These are phyloP conservation scores for Aciculosporium take DNA, from an alignment of 2,329 filamentous ascomycete genomes.

Conservation along the genomic window DNA sequence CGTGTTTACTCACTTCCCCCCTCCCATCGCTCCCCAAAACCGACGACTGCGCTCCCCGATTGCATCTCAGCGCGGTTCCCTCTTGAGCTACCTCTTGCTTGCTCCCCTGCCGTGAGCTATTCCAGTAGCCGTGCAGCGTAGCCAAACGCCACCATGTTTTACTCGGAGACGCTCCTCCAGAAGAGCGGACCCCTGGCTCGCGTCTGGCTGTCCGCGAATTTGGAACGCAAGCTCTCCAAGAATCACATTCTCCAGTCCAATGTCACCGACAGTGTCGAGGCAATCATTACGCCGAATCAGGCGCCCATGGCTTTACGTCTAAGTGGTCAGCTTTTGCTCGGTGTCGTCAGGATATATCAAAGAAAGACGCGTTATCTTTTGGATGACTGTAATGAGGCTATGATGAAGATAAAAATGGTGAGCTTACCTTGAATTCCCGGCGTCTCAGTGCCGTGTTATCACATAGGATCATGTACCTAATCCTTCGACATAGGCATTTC, in stretches of 20 bases:
- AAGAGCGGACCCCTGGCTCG: slow-evolving; percentile 95
- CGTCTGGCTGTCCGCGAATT: slow-evolving; percentile 95
- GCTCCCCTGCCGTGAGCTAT: slow-evolving; percentile 9
- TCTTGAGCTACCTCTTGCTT: slow-evolving; percentile 6
- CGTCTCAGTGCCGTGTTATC: not conserved
- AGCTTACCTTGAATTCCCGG: slow-evolving; percentile 10
- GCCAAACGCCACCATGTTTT: slow-evolving; percentile 61
- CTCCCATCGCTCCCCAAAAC: not conserved
- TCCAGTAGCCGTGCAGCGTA: slow-evolving; percentile 15
- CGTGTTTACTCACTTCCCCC: slow-evolving; percentile 18
- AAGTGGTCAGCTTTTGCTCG: slow-evolving; percentile 84
- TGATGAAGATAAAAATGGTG: slow-evolving; percentile 99
- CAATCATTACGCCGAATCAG: slow-evolving; percentile 84
- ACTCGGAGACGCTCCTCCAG: slow-evolving; percentile 86
- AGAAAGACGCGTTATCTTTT: slow-evolving; percentile 91
- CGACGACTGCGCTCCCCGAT: slow-evolving; percentile 7
- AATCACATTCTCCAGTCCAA: slow-evolving; percentile 90
- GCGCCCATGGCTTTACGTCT: slow-evolving; percentile 89
- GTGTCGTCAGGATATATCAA: slow-evolving; percentile 95
- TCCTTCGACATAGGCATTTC: slow-evolving; percentile 56
- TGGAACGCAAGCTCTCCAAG: slow-evolving; percentile 97
- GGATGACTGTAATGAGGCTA: slow-evolving; percentile 92
- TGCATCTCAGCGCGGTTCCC: not conserved
- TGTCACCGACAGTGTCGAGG: slow-evolving; percentile 85
- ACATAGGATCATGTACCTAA: slow-evolving; percentile 15